These are phyloP conservation scores for Noccaea bulbosa DNA, from an alignment of 345 rosid species.

Conservation along the genomic window DNA sequence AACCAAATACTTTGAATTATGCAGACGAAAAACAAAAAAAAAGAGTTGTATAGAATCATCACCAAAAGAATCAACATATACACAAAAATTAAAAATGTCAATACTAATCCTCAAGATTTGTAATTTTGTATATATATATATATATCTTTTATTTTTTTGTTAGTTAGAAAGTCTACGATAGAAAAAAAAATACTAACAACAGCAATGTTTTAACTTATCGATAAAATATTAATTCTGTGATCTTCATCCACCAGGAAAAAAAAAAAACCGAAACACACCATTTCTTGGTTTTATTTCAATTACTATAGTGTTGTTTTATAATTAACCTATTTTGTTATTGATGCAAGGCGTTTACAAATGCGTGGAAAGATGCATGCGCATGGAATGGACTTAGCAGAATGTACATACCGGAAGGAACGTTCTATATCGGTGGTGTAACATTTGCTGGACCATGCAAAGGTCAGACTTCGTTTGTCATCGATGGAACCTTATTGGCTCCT, in stretches of 20 bases:
- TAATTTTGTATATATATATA: neutral
- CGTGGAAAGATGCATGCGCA: slow-evolving; percentile 24
- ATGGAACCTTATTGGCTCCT: slow-evolving; percentile 12
- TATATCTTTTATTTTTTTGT: no score
- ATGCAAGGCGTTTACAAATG: neutral
- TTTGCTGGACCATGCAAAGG: neutral
- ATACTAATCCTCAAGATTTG: neutral
- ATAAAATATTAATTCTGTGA: no score
- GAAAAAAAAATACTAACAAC: no score
- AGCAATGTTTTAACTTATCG: no score
- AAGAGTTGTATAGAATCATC: no score
- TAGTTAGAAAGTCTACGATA: no score
- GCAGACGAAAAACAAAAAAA: no score
- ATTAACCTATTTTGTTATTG: neutral
- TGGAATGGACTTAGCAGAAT: neutral
- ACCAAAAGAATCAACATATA: no score
- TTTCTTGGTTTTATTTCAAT: neutral
- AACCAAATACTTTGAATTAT: no score
- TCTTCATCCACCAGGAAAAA: no score
- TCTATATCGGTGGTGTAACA: slow-evolving; percentile 7
- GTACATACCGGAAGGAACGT: neutral
- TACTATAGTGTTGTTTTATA: neutral
- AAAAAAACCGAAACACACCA: no score
- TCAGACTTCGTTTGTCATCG: slow-evolving; percentile 2
- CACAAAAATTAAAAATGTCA: no score